phyloP scores from a whole-genome alignment of 2,329 filamentous ascomycete genomes.

The Calycina herbarum region DNA sequence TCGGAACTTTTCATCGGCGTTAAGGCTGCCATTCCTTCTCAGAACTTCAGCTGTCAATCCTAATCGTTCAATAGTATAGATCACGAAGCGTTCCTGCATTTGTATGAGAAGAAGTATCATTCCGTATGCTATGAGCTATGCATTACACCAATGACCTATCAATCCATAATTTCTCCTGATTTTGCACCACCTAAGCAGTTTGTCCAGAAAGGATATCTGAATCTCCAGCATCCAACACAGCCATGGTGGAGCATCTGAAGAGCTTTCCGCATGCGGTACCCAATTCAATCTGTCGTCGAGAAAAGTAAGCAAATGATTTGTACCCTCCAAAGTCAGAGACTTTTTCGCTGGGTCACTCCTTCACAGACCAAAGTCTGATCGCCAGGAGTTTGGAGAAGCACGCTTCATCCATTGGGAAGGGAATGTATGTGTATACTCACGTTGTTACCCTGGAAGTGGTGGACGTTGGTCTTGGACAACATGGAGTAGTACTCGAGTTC shows the following conservation, averaged over 20 bases:
- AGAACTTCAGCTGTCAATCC: not conserved
- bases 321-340: constrained; percentile 92
- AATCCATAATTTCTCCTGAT: constrained; percentile 8
- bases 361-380: constrained; percentile 34
- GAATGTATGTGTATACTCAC: constrained; percentile 63
- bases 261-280: constrained; percentile 99
- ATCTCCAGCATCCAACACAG: constrained; percentile 95
- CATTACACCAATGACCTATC: constrained; percentile 9
- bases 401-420: constrained; percentile 20
- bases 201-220: constrained; percentile 92
- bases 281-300: constrained; percentile 78
- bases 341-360: constrained; percentile 84
- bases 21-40: too few species aligned
- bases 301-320: constrained; percentile 54
- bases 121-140: constrained; percentile 28
- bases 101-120: constrained; percentile 24
- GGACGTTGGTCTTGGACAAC: constrained; percentile 90
- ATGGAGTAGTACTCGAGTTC: constrained; percentile 96
- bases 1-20: too few species aligned
- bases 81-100: not conserved
- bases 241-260: constrained; percentile 97
- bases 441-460: constrained; percentile 99
- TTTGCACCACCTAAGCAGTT: constrained; percentile 51
- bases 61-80: not conserved
- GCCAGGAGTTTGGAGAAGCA: constrained; percentile 20